Evolutionary conservation across 306 rosid species (phyloP), one percentile per base, ranked within the genome.

Genomic region (Ormosia emarginata): DNA sequence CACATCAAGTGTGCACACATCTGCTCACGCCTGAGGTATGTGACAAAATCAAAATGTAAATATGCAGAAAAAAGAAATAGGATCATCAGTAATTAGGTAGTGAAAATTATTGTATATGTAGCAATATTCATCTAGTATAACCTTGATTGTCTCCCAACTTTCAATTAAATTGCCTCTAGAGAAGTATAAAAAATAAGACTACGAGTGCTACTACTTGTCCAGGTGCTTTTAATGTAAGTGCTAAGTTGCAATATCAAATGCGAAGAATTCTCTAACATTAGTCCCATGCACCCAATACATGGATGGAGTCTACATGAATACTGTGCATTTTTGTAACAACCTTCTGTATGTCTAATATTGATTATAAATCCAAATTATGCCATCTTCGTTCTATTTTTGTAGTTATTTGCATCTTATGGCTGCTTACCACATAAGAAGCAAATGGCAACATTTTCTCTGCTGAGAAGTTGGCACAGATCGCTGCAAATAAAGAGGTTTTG

Each of bases 401-500:
- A 46, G 17, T 49, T 36, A 67, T 15, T 72, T 46, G 75, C 15
- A 68, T 68, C n/a, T 50, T 75, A 56, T n/a, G 67, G 44, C 36
- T 44, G 75, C 95, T 90, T 86, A 95, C 98, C 91, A 95, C 98
- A 69, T 79, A 84, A 67, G 98, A 86, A 36, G 99, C 95, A 79
- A 95, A 95, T 33, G 97, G 87, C 89, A 95, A 73, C 95, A 95
- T 90, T 89, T 87, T 87, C 91, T 88, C 93, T 17, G 90, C 88
- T n/a, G 93, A 87, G 75, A 93, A 85, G 86, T 88, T 80, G 85
- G 91, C 71, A 84, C 95, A 95, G 78, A 92, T 88, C 0, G 98
- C 98, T 95, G 87, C 88, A 88, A 84, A 52, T 18, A 81, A 82
- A 75, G 67, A 57, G 41, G 61, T 12, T 65, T 2, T 12, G 46